Base-by-base conservation (phyloP, 768 basidiomycete genomes). In the Chiua virens region DNA sequence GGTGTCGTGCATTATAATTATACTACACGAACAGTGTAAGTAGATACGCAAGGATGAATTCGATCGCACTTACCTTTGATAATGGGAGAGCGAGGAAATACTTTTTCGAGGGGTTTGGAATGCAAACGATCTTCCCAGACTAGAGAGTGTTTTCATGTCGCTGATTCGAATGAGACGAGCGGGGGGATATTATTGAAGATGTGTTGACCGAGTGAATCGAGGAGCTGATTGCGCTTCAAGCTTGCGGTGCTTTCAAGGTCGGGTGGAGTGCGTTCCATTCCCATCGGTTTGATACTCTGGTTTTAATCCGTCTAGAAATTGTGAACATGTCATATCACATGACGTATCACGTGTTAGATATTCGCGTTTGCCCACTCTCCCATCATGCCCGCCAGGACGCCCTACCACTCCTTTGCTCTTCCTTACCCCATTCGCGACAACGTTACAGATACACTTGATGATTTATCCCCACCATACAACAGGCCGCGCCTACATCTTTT, bases 341-440 rank as follows among this genome's bases (percentile, higher is more conserved):
- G 11, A 22, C 2, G 42, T n/a, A 25, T 27, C 42, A 15, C 6
- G 23, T 4, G 8, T 6, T 20, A 25, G 36, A n/a, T 34, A 14
- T 18, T 17, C 23, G 23, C 40, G 30, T 52, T 39, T n/a, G 53
- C 60, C 60, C 61, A 21, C 17, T 13, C 22, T 15, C 5, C 7
- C 28, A 20, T 38, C 1, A 92, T 92, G 89, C 90, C 90, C 25
- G 73, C 75, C 32, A 87, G 88, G 58, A 82, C 91, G 0, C 89
- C 89, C 2, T 88, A 83, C 69, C 75, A 86, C 64, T 85, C 89
- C 1, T 86, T 90, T 62, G 73, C 87, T 5, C 78, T 76, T 7
- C 89, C 92, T 5, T 97, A 94, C 63, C 78, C 69, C 57, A 93
- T 98, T 44, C 85, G 92, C 2, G 95, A 98, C 64, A 81, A 85